Conservation (phyloP, 2,329 filamentous ascomycete genomes). For the Intubia oerlemansii region DNA sequence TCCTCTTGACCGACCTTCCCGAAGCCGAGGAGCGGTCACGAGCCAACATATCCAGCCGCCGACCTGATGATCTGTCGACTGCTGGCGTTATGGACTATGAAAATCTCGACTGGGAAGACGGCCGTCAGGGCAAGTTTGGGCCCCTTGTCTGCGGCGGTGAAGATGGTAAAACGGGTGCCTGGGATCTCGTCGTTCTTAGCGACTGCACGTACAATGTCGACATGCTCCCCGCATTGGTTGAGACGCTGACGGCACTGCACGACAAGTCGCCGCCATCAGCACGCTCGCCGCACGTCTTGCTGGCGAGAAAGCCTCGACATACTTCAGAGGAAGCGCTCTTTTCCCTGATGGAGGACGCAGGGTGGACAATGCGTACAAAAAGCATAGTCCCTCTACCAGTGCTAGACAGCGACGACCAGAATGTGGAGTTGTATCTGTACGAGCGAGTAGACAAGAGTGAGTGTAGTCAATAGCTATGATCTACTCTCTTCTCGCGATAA, state of each 20-base stretch:
- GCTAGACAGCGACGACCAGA: constrained; percentile 20
- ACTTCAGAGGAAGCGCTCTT: constrained; percentile 28
- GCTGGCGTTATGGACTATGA: constrained; percentile 22
- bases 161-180: no score
- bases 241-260: constrained; percentile 26
- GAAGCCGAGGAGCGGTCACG: constrained; percentile 28
- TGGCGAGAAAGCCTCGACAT: constrained; percentile 35
- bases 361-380: constrained; percentile 22
- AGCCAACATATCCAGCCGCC: constrained; percentile 31
- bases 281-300: constrained; percentile 19
- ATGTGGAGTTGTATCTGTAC: constrained; percentile 31
- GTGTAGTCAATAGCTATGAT: no score
- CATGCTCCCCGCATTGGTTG: constrained; percentile 28
- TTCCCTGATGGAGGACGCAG: constrained; percentile 20
- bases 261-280: constrained; percentile 7
- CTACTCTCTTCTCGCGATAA: no score
- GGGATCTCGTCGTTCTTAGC: constrained; percentile 33
- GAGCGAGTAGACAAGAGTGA: constrained; percentile 15
- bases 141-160: constrained; percentile 13
- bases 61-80: background rate
- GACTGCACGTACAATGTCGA: constrained; percentile 42
- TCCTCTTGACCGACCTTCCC: constrained; percentile 28
- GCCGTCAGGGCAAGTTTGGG: constrained; percentile 20
- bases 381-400: constrained; percentile 23
- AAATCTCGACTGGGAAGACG: constrained; percentile 35